Base-by-base conservation (phyloP, 1,284 basidiomycete species). In the Butyriboletus appendiculatus region DNA sequence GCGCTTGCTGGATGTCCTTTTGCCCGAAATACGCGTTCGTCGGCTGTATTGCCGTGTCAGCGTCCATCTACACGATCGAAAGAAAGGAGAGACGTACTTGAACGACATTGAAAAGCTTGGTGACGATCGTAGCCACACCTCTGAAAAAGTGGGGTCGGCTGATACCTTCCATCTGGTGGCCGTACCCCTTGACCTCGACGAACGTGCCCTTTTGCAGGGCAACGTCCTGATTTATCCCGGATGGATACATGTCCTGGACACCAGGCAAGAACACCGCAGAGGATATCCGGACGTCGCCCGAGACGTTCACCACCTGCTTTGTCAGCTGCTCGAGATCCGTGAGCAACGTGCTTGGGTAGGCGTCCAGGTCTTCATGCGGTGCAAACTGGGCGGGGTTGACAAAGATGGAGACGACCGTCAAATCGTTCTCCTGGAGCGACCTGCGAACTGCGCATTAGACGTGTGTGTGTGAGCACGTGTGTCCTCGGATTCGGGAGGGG, bases 381-480 rank as follows among this genome's bases (percentile, higher is more conserved):
- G 96, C 94, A 62, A 99, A 99, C 74, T 99, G 96, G 10, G 96
- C 92, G 0, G 97, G 97, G 69, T 99, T 98, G 55, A 98, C 95
- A 71, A 98, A 99, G 62, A 99, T 93, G 14, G 96, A 98, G 56
- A 98, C 79, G 58, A 98, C 86, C 0, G 96, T 98, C 42, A 89
- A 73, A 57, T 96, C 90, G 66, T 96, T 94, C 53, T 88, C 83
- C 0, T 74, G 69, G 6, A 98, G 77, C 0, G 92, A 95, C 49
- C 80, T 76, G 53, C 77, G 76, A 16, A 91, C 88, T 90, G 63
- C 30, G 34, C 32, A n/a, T 44, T 1, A 24, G 16, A 32, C 7
- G 41, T 33, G 46, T 55, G 50, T 10, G 45, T 40, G 47, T 52
- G 52, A 58, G 48, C 38, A 18, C 5, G 11, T 5, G n/a, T 11